phyloP scores from a whole-genome alignment of 768 basidiomycete genomes.

The Auriculariales sp. region DNA sequence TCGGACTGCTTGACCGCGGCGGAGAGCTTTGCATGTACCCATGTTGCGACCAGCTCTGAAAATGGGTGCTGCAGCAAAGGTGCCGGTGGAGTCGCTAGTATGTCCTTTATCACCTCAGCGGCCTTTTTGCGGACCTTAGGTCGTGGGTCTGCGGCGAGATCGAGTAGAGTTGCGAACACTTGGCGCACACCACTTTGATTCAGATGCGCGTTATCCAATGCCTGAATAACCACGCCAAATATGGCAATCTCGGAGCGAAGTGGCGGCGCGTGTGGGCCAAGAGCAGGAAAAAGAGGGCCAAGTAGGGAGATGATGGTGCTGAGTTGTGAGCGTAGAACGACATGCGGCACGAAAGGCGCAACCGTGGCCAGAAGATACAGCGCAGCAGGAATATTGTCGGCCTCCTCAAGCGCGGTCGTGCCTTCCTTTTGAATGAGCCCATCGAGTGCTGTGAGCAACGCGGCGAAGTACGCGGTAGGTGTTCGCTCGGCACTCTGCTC shows the following conservation, averaged over 20 bases:
- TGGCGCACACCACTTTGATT: conserved; percentile 57
- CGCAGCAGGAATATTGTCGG: conserved; percentile 67
- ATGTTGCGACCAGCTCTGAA: conserved; percentile 64
- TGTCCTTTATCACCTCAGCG: conserved; percentile 67
- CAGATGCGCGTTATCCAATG: conserved; percentile 60
- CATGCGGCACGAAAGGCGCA: conserved; percentile 58
- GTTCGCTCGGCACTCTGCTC: conserved; percentile 54
- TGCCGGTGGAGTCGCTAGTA: conserved; percentile 60
- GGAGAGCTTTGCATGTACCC: conserved; percentile 50
- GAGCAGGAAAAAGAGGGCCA: conserved; percentile 59
- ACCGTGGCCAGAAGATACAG: conserved; percentile 75
- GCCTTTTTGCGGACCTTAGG: conserved; percentile 92
- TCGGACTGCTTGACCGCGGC: conserved; percentile 49
- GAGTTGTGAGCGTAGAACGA: conserved; percentile 69
- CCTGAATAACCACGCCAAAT: conserved; percentile 49
- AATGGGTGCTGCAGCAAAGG: conserved; percentile 79
- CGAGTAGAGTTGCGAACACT: conserved; percentile 72
- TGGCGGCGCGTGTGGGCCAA: conserved; percentile 54
- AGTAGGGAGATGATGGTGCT: conserved; percentile 57
- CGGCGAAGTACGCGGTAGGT: conserved; percentile 91
- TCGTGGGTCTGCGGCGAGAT: conserved; percentile 70
- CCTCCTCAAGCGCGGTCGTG: conserved; percentile 37
- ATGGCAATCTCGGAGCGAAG: conserved; percentile 77
- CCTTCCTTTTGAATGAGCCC: conserved; percentile 48
- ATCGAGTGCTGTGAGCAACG: conserved; percentile 71